Conservation (phyloP, 2,329 filamentous ascomycete species). For the Botryotinia convoluta region DNA sequence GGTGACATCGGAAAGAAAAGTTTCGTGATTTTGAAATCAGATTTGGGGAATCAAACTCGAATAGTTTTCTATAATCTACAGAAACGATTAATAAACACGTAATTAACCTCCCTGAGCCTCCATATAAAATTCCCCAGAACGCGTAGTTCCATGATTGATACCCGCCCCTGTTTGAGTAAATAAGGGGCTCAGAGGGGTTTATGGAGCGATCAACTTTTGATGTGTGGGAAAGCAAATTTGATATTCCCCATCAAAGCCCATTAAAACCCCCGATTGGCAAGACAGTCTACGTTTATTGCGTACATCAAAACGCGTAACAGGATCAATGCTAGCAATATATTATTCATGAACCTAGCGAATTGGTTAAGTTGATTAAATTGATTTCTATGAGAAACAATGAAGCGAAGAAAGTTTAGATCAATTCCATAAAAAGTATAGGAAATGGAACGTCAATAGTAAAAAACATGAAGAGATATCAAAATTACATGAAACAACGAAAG, state of each 20-base stretch:
- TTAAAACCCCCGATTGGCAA: not conserved
- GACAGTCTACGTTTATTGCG: not conserved
- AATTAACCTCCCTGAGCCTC: not conserved
- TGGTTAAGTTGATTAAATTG: not conserved
- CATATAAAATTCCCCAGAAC: not conserved
- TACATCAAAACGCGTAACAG: not conserved
- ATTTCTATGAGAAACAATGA: not conserved
- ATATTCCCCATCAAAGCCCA: not conserved
- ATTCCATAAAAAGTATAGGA: not conserved
- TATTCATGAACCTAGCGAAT: not conserved
- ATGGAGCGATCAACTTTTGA: not conserved
- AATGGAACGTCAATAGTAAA: not conserved
- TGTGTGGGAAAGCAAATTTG: not conserved
- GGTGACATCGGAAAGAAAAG: constrained; percentile 15
- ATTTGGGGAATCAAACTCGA: not conserved
- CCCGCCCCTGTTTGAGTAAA: not conserved
- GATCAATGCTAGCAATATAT: not conserved
- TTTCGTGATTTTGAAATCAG: constrained; percentile 8
- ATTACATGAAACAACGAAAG: not conserved
- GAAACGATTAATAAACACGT: not conserved
- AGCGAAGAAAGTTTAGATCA: not conserved
- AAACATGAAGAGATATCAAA: not conserved
- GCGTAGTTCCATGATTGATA: not conserved
- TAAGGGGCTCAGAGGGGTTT: not conserved
- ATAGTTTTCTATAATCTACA: not conserved